Conservation (phyloP, 169 alveolate genomes). For the Theileria annulata region DNA sequence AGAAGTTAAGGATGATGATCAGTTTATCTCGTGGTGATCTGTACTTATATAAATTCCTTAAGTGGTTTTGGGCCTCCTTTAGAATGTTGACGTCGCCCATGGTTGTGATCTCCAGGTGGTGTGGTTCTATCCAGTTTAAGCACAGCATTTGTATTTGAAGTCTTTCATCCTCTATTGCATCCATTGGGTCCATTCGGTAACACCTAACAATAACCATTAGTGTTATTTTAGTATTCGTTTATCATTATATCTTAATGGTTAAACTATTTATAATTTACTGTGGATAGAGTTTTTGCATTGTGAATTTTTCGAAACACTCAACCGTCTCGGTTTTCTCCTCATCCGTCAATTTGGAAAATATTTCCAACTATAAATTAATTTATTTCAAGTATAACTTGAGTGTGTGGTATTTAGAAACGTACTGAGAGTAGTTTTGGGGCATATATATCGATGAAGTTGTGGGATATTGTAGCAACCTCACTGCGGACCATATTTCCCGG, state of each 20-base stretch:
- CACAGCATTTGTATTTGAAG: constrained; percentile 69
- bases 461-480: constrained; percentile 71
- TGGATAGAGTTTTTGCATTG: constrained; percentile 62
- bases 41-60: constrained; percentile 42
- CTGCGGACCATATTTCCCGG: constrained; percentile 65
- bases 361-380: constrained; percentile 6
- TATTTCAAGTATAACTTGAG: not conserved
- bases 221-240: not conserved
- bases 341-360: constrained; percentile 32
- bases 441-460: constrained; percentile 61
- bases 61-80: constrained; percentile 51
- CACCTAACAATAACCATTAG: constrained; percentile 8
- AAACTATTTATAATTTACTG: constrained; percentile 12
- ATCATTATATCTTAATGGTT: not conserved
- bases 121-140: constrained; percentile 70
- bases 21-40: constrained; percentile 79
- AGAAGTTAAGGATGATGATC: constrained; percentile 70
- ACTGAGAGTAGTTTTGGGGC: constrained; percentile 53
- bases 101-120: constrained; percentile 65
- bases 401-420: constrained; percentile 16
- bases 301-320: constrained; percentile 62
- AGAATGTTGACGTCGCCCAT: constrained; percentile 19
- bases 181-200: constrained; percentile 69
- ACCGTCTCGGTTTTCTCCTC: constrained; percentile 40
- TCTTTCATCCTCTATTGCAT: constrained; percentile 70